Evolutionary conservation across 2,329 filamentous ascomycete species (phyloP), one percentile per base, ranked within the genome.

Genomic region (Conoideocrella luteorostrata): DNA sequence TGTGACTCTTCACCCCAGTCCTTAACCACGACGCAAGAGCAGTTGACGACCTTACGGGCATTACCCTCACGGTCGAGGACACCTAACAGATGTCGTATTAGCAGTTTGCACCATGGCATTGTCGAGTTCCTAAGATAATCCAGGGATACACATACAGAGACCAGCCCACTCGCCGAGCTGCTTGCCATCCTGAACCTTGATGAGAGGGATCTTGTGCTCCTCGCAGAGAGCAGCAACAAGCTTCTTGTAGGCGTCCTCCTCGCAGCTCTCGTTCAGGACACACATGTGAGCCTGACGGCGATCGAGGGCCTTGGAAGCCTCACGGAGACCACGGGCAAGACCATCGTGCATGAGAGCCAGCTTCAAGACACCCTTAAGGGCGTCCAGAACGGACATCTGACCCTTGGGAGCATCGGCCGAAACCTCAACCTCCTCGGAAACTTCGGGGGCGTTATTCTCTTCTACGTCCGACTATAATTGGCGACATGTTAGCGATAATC

Each of bases 201-300:
- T 98, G 64, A 98, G 78, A 57, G 93, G 93, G 65, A 98, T 98
- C 84, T 96, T 96, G 80, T 98, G 93, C 84, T 98, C 93, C 55
- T 86, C 88, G 87, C 93, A 98, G 50, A 98, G 86, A 52, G 93
- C 93, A 60, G 97, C 87, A 63, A 98, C 91, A 57, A 98, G 84
- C 86, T 98, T 98, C 89, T 98, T 98, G 83, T 98, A 98, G 59
- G 93, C 91, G 76, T 98, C 93, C 83, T 98, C 93, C 80, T 98
- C 93, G 80, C 93, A 98, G 59, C 86, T 85, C 84, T 98, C 93
- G 84, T 98, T 98, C 64, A 98, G 84, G 60, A 98, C 93, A 72
- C 93, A 98, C 90, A 98, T 97, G 80, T 98, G 93, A 50, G 93
- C 93, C 78, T 98, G 88, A 67, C 93, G 89, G 67, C 93, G 85